Conservation (phyloP, 2,329 filamentous ascomycete species). For the Sclerotinia minor region DNA sequence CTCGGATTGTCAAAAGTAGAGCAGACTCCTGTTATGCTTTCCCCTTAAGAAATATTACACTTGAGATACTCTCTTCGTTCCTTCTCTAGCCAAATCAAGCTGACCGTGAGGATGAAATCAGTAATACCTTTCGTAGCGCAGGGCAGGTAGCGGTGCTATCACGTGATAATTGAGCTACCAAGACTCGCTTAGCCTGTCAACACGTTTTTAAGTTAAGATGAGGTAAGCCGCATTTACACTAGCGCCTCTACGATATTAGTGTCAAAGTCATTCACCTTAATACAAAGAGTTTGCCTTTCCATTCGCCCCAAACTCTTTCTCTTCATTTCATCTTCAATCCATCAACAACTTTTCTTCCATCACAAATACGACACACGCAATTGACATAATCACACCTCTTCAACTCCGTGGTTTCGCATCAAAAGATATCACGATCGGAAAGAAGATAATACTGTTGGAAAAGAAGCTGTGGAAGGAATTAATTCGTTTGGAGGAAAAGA, state of each 20-base stretch:
- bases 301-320: conserved; percentile 7
- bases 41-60: no score
- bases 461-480: conserved; percentile 13
- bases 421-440: conserved; percentile 2
- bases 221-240: background rate
- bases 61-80: background rate
- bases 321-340: background rate
- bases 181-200: background rate
- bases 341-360: conserved; percentile 14
- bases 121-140: no score
- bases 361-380: background rate
- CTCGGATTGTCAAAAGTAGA: background rate
- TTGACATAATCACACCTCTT: background rate
- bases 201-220: background rate
- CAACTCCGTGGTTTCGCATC: background rate
- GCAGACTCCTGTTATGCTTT: no score
- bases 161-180: no score
- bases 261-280: background rate
- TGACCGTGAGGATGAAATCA: no score
- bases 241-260: background rate
- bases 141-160: no score
- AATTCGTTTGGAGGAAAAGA: conserved; percentile 25
- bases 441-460: conserved; percentile 7
- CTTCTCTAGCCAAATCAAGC: no score
- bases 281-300: conserved; percentile 21